A percentile compares a stretch with the other conserved stretches of the same genome.
phyloP scores from a whole-genome alignment of 495 filamentous ascomycete genomes.

The Penicillium simplicissimum region DNA sequence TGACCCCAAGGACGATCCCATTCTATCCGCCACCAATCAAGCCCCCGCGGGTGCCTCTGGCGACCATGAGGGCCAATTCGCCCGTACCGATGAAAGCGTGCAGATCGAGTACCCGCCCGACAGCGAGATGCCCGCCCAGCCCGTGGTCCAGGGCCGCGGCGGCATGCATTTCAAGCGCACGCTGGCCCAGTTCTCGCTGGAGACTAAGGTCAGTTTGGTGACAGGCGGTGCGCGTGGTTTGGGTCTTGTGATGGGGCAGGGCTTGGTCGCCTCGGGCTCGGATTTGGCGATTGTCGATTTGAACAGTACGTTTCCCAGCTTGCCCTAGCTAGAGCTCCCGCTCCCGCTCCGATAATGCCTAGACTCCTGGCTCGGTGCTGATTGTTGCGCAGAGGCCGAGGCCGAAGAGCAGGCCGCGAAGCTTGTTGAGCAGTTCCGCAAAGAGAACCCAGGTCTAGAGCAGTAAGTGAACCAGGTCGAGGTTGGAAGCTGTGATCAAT shows the following conservation, averaged over 20 bases:
- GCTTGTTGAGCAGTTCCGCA: slow-evolving; percentile 70
- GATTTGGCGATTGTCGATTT: slow-evolving; percentile 91
- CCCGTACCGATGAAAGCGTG: slow-evolving; percentile 76
- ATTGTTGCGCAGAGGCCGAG: slow-evolving; percentile 65
- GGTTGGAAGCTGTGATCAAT: neutral
- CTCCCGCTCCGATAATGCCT: neutral
- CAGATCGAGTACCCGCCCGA: slow-evolving; percentile 76
- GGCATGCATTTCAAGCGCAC: slow-evolving; percentile 71
- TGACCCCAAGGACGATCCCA: slow-evolving; percentile 31
- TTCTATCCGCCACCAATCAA: slow-evolving; percentile 33
- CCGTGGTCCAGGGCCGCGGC: slow-evolving; percentile 69
- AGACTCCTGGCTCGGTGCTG: slow-evolving; percentile 4
- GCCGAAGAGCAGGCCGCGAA: slow-evolving; percentile 72
- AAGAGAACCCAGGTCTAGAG: slow-evolving; percentile 74
- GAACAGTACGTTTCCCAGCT: slow-evolving; percentile 64
- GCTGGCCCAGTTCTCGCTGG: slow-evolving; percentile 72
- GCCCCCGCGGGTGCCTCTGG: slow-evolving; percentile 36
- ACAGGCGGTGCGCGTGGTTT: slow-evolving; percentile 86
- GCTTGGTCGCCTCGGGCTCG: slow-evolving; percentile 79
- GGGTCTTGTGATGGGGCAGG: slow-evolving; percentile 90
- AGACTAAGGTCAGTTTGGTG: slow-evolving; percentile 74
- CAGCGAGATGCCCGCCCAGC: slow-evolving; percentile 61
- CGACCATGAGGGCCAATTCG: slow-evolving; percentile 54
- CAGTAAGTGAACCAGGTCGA: slow-evolving; percentile 61
- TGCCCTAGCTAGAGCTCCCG: neutral